Base-by-base conservation (phyloP, 83 land plant genomes). In the Isoetes engelmannii region DNA sequence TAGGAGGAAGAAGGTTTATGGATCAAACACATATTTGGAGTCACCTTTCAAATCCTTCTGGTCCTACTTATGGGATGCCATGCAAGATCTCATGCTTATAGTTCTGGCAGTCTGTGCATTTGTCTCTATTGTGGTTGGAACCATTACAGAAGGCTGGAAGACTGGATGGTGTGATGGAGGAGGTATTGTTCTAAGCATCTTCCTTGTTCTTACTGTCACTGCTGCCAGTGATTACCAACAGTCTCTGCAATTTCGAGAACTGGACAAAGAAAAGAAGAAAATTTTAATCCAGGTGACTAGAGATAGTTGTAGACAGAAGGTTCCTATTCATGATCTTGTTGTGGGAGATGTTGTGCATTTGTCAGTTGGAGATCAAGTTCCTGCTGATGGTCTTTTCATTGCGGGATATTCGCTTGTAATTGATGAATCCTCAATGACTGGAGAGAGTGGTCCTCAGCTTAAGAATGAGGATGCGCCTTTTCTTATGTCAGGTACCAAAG, bases 381-480 rank as follows among this genome's bases (percentile, higher is more conserved):
- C 81, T 37, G 81, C 81, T 46, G 81, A 78, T 19, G 81, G 81
- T 9, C 66, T 78, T 63, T 69, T 57, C 48, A 51, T 78, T 51
- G 28, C 47, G 15, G 81, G 81, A 8, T 73, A 57, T 50, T 60
- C 70, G 7, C 44, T 78, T 10, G 48, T 51, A 4, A 68, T 78
- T 54, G 81, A 78, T 56, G 81, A 78, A 61, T 78, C 81, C 12
- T 69, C 77, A 43, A 69, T 78, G 78, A 78, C 81, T 56, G 81
- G 81, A 6, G 81, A 73, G 44, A 68, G 77, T 62, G 72, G 69
- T 41, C 75, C 67, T n/a, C 37, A 53, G 47, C 51, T 50, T n/a
- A 47, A 63, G 21, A 21, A 48, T 51, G 71, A 67, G 47, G 51
- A 57, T 4, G 61, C 46, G 10, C 81, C 81, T 5, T 78, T 68